Evolutionary conservation across 176 grass and related monocot species (phyloP).

Genomic region (Ensete ventricosum): DNA sequence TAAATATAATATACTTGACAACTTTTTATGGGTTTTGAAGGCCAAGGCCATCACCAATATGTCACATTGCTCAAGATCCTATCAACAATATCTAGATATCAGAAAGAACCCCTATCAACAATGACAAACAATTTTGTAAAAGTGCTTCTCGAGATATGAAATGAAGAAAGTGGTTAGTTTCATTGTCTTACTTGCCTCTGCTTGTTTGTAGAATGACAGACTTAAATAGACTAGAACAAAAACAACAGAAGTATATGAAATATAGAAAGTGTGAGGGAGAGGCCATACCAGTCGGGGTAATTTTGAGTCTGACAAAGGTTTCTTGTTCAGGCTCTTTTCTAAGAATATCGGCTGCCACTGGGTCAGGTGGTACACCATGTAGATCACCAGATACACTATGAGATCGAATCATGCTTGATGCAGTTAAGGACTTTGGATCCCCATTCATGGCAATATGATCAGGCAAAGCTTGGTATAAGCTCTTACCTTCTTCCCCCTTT

Average conservation of each 20-base stretch:
- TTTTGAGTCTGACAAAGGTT: slow-evolving; percentile 68
- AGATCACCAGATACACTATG: slow-evolving; percentile 76
- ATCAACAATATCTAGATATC: not conserved
- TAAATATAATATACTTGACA: not conserved
- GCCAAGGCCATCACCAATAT: not conserved
- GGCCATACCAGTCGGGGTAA: slow-evolving; percentile 66
- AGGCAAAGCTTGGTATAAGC: slow-evolving; percentile 28
- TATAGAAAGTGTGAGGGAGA: not conserved
- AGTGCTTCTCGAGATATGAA: no score
- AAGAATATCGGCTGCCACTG: slow-evolving; percentile 89
- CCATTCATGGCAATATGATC: slow-evolving; percentile 37
- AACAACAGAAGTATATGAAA: not conserved
- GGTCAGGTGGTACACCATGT: slow-evolving; percentile 69
- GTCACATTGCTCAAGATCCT: not conserved
- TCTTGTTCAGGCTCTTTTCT: slow-evolving; percentile 87
- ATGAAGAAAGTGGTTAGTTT: no score
- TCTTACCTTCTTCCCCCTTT: slow-evolving; percentile 19
- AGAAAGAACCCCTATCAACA: not conserved
- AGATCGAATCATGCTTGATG: slow-evolving; percentile 73
- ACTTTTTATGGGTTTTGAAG: not conserved
- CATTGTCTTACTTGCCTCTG: no score
- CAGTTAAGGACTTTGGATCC: slow-evolving; percentile 42
- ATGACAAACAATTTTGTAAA: no score
- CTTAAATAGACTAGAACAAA: not conserved
- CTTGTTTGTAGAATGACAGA: no score